Evolutionary conservation across 441 rosid genomes (phyloP), one percentile per base, ranked within the genome.

Genomic region (Viola pubescens): DNA sequence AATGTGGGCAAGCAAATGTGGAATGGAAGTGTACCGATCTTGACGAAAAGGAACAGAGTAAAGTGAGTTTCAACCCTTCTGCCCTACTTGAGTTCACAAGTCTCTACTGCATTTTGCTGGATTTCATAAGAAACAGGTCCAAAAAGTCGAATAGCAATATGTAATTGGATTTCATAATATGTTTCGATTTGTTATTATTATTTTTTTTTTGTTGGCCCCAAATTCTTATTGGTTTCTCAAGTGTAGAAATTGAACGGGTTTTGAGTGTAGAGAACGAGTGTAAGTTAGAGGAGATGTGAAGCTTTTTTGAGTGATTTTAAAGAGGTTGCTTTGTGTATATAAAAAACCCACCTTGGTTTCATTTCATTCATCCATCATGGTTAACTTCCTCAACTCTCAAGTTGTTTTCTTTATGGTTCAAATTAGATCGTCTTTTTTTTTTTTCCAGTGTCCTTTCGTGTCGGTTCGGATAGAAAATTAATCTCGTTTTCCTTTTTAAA

Each of bases 201-300:
- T 41, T 39, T 12, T 62, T 56, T 51, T 56, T 19, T 12, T 56
- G 40, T 12, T 12, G n/a, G 11, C n/a, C 13, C 60, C 52, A 48
- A 37, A 37, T 62, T 74, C 19, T 46, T 66, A 58, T 72, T 72
- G 41, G 51, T 70, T 56, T 62, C 74, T 62, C 74, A 76, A 69
- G 45, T 68, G 74, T 75, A 67, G 75, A 76, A 62, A 67, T 54
- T 58, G 73, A 59, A 39, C 48, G 37, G 63, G 70, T 55, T 59
- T 65, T 56, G 75, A 70, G 75, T 69, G 67, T 63, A 71, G 75
- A 66, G 67, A 58, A 61, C 61, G 47, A 57, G 56, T 72, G 37
- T 62, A 48, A 39, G 37, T 52, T 62, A 50, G 63, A 65, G 62
- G 62, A 26, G 34, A 52, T 67, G 77, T 58, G 75, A 71, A 68